Evolutionary conservation across 192 early-diverging fungal genomes (phyloP), one percentile per base, ranked within the genome.

Genomic region (Backusella tuberculispora): DNA sequence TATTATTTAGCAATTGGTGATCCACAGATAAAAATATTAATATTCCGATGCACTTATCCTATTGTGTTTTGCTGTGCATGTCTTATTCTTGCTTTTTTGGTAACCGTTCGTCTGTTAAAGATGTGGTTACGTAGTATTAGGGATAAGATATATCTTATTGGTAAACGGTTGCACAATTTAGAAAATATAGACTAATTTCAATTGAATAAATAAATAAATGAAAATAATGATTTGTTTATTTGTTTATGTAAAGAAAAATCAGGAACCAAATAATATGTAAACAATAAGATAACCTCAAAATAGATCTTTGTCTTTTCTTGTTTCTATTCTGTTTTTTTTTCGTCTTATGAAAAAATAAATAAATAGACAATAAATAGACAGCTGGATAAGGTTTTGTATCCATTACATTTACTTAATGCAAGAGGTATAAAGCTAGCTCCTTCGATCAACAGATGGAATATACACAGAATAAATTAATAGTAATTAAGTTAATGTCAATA

Each of bases 111-210:
- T 8, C 47, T 76, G 5, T 42, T 53, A 21, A 38, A 42, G 44
- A 65, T 78, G 7, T 97, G 95, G 95, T 89, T 91, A 70, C 87
- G 91, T 21, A 76, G 85, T 68, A 87, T 96, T 7, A 84, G 90
- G 8, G 95, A 98, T 47, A 92, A 93, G 42, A 86, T 89, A 72
- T 98, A 93, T 72, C 81, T 95, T 29, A 90, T 96, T 44, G 97
- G 97, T 4, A 84, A 88, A 42, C 84, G 83, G 72, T 84, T 98
- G 72, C 94, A 95, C 76, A 98, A 98, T 79, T 69, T 96, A 47
- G 46, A 66, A 24, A 63, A 72, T 24, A 68, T 21, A 45, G 26
- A 42, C 4, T 44, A 21, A n/a, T 44, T 24, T 43, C 26, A 70
- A 42, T 7, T 5, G 19, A 44, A 41, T 21, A 66, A 24, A 44